Conservation (phyloP, 306 rosid species). For the Cucurbita maxima region DNA sequence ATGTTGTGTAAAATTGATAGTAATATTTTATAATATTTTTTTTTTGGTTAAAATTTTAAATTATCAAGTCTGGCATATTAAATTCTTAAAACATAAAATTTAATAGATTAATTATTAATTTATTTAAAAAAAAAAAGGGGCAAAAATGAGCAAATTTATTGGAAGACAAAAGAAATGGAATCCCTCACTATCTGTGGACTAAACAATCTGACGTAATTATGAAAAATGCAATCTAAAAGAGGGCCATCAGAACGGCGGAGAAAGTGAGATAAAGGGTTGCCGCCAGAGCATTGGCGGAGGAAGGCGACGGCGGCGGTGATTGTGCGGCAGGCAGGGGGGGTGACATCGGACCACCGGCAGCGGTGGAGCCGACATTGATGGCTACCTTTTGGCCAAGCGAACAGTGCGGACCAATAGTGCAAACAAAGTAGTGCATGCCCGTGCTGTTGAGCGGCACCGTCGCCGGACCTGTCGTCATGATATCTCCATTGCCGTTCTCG, state of each 20-base stretch:
- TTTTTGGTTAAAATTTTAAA: too few relatives aligned
- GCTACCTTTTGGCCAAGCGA: constrained; percentile 11
- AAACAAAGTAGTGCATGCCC: constrained; percentile 8
- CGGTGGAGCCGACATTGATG: constrained; percentile 1
- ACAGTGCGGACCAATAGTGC: constrained; percentile 13
- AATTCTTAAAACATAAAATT: too few relatives aligned
- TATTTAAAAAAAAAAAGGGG: too few relatives aligned
- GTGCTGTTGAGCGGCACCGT: background rate
- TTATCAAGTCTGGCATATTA: too few relatives aligned
- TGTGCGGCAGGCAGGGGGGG: background rate
- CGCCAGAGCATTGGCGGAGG: background rate
- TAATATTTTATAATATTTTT: too few relatives aligned
- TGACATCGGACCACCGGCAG: background rate
- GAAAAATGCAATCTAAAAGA: background rate
- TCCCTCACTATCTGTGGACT: background rate
- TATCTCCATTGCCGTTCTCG: background rate
- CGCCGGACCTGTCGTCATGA: background rate
- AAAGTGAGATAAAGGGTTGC: background rate
- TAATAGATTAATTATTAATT: too few relatives aligned
- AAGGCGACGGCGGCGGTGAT: background rate
- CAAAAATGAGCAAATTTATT: too few relatives aligned
- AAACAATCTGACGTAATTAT: background rate
- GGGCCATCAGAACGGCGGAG: background rate
- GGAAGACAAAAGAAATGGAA: background rate
- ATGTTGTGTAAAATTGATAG: too few relatives aligned